phyloP scores from a whole-genome alignment of 140 eudicot species.

The Erigeron philadelphicus region DNA sequence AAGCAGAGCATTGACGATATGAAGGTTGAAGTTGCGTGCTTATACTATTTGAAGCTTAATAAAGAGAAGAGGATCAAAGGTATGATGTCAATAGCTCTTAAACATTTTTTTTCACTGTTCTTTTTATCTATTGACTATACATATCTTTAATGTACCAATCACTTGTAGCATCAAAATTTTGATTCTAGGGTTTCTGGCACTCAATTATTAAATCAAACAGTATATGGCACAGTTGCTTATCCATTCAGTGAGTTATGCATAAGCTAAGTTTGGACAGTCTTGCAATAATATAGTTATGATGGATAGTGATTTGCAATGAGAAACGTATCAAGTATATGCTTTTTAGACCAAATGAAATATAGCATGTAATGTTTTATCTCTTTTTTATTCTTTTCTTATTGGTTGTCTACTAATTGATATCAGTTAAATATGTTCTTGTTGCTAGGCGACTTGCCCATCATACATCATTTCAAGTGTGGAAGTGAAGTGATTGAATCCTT shows the following conservation, averaged over 20 bases:
- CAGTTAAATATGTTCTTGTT: neutral
- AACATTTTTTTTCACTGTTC: conserved; percentile 4
- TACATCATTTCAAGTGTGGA: conserved; percentile 48
- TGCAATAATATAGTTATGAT: neutral
- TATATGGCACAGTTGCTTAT: neutral
- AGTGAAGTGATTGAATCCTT: conserved; percentile 46
- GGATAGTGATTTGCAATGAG: neutral
- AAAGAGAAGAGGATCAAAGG: conserved; percentile 73
- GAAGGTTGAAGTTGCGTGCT: conserved; percentile 76
- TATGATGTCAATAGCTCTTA: conserved; percentile 30
- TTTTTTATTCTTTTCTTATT: neutral
- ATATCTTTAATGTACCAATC: neutral
- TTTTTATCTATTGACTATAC: neutral
- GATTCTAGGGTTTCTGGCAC: conserved; percentile 5
- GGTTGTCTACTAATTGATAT: conserved; percentile 1
- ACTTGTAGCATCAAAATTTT: neutral
- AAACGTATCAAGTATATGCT: neutral
- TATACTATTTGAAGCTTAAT: conserved; percentile 56
- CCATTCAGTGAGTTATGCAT: neutral
- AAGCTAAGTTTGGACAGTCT: neutral
- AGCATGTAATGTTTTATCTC: neutral
- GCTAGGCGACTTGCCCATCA: conserved; percentile 72
- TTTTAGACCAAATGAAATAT: neutral
- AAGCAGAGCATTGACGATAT: conserved; percentile 46
- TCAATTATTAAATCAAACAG: neutral